phyloP scores from a whole-genome alignment of 805 yeast genomes.

The Pichia kluyveri region DNA sequence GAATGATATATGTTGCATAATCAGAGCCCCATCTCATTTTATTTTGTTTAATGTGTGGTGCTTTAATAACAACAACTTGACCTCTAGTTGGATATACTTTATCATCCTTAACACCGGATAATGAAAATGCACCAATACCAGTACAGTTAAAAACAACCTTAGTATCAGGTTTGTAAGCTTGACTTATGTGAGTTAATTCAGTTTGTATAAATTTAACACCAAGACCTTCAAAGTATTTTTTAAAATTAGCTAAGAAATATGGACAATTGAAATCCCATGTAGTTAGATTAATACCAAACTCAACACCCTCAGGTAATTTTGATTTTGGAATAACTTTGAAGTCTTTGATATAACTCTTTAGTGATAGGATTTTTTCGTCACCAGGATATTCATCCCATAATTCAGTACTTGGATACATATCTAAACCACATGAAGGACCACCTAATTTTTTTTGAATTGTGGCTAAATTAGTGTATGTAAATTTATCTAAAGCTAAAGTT shows the following conservation, averaged over 20 bases:
- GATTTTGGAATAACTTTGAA: conserved; percentile 28
- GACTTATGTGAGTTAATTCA: conserved; percentile 43
- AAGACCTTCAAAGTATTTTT: conserved; percentile 30
- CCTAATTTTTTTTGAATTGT: conserved; percentile 39
- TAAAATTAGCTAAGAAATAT: conserved; percentile 40
- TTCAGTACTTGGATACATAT: conserved; percentile 46
- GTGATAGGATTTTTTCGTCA: conserved; percentile 35
- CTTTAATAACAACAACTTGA: conserved; percentile 64
- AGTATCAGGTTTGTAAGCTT: conserved; percentile 37
- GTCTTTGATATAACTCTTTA: conserved; percentile 41
- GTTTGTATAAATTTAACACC: conserved; percentile 47
- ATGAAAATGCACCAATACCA: conserved; percentile 56
- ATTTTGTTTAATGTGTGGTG: conserved; percentile 59
- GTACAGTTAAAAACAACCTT: conserved; percentile 63
- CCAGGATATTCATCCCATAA: conserved; percentile 46
- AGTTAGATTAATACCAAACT: conserved; percentile 45
- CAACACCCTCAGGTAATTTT: conserved; percentile 43
- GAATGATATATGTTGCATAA: conserved; percentile 60
- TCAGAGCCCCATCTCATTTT: conserved; percentile 51
- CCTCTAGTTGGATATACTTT: conserved; percentile 69
- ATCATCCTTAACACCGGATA: conserved; percentile 59
- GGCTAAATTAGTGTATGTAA: conserved; percentile 43
- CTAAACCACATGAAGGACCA: conserved; percentile 45
- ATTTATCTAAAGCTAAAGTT: conserved; percentile 44
- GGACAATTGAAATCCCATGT: conserved; percentile 75